Percentiles rank a stretch among this genome's conserved stretches.
phyloP scores from a whole-genome alignment of 768 basidiomycete genomes.

The Hemileccinum impolitum region DNA sequence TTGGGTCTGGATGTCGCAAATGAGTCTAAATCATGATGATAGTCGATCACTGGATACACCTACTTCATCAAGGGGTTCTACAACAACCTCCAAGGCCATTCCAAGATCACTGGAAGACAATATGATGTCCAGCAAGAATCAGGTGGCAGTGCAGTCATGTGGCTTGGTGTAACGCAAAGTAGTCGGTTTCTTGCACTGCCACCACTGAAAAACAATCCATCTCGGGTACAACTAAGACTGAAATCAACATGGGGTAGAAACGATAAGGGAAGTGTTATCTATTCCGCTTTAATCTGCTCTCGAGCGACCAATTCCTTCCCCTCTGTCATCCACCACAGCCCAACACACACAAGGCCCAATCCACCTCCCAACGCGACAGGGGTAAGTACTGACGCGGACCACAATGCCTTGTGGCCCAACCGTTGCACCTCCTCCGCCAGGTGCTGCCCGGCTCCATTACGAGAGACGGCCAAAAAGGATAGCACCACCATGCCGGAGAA shows the following conservation, averaged over 20 bases:
- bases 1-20: slow-evolving; percentile 47
- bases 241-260: too few relatives aligned
- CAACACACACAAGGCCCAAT: slow-evolving; percentile 25
- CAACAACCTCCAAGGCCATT: slow-evolving; percentile 25
- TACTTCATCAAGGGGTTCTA: slow-evolving; percentile 33
- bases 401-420: slow-evolving; percentile 18
- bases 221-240: too few relatives aligned
- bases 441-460: slow-evolving; percentile 15
- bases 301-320: slow-evolving; percentile 22
- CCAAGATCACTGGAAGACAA: slow-evolving; percentile 3
- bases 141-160: slow-evolving; percentile 17
- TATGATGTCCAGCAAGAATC: background rate
- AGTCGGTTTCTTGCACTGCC: too few relatives aligned
- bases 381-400: slow-evolving; percentile 18
- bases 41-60: slow-evolving; percentile 8
- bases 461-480: slow-evolving; percentile 22
- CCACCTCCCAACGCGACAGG: slow-evolving; percentile 27
- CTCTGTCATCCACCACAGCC: slow-evolving; percentile 30
- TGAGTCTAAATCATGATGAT: slow-evolving; percentile 10
- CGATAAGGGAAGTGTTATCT: background rate
- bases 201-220: too few relatives aligned
- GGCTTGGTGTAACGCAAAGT: too few relatives aligned
- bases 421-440: slow-evolving; percentile 11
- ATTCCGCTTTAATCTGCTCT: slow-evolving; percentile 20
- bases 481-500: slow-evolving; percentile 22